Evolutionary conservation across 352 stramenopile genomes (phyloP), one percentile per base, ranked within the genome.

Genomic region (Pythium chondricola): DNA sequence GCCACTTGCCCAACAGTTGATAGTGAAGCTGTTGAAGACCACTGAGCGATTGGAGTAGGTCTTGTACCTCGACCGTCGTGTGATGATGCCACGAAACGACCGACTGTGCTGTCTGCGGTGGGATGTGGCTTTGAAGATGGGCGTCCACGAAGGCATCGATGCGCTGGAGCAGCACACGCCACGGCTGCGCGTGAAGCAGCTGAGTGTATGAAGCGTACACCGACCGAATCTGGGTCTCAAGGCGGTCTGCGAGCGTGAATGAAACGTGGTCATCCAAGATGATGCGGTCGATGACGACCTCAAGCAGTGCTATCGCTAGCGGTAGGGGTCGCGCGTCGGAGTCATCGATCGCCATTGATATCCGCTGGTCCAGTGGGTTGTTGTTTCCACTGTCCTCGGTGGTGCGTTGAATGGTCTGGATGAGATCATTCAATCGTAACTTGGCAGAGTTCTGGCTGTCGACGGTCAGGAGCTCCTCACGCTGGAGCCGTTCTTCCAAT

Each of bases 191-290:
- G 52, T 74, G 65, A 22, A 89, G 56, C 24, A 81, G 52, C 22
- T 67, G 53, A 21, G 51, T 61, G 46, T 93, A 93, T 1, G 71
- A 67, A 2, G 55, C 49, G 27, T 80, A 78, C 6, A 88, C 55
- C 21, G 67, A 65, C 7, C 72, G 69, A 7, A 95, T 38, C 51
- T 89, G 71, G 11, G 73, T 66, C 18, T 65, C 53, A n/a, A 92
- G 41, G 36, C 78, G 66, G 30, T 95, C 85, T 21, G 70, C 66
- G 1, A 88, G 52, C 20, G 65, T 52, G 47, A 95, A 93, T 5
- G 60, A 54, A 3, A 47, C 63, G 50, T 96, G 78, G 43, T 96
- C 85, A 29, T 93, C 75, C 14, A 95, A 63, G 22, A 84, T 68
- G 38, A 94, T 49, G 2, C 57, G 60, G 32, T 80, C 65, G 8